Evolutionary conservation across 2,329 filamentous ascomycete species (phyloP).

Genomic region (Meredithiella fracta): DNA sequence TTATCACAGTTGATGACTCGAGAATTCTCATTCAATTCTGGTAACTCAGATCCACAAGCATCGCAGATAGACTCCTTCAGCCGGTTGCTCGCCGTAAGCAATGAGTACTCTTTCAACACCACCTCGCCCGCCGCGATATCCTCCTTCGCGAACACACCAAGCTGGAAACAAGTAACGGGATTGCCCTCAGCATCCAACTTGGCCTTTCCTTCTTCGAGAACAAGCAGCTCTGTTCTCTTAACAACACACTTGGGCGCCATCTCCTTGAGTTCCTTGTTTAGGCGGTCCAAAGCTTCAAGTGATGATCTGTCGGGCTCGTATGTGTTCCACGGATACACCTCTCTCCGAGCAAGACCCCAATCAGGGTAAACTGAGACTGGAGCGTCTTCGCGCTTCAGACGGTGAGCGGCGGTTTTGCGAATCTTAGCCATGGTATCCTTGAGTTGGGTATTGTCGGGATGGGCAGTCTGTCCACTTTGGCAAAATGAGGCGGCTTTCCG

Average conservation of each 20-base stretch:
- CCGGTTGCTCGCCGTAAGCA: slow-evolving; percentile 77
- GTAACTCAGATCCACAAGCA: slow-evolving; percentile 60
- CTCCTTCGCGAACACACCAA: slow-evolving; percentile 77
- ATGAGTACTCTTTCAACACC: slow-evolving; percentile 66
- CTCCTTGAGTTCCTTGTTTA: slow-evolving; percentile 52
- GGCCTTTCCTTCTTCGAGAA: slow-evolving; percentile 42
- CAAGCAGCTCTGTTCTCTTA: slow-evolving; percentile 56
- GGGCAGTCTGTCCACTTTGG: slow-evolving; percentile 39
- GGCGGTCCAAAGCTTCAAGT: slow-evolving; percentile 46
- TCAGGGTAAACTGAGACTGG: slow-evolving; percentile 46
- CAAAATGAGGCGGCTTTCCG: slow-evolving; percentile 52
- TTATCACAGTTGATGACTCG: slow-evolving; percentile 36
- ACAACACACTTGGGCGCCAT: slow-evolving; percentile 74
- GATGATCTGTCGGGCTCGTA: slow-evolving; percentile 56
- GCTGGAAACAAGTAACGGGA: slow-evolving; percentile 50
- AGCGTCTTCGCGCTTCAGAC: slow-evolving; percentile 30
- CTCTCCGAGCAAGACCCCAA: slow-evolving; percentile 49
- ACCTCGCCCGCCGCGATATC: slow-evolving; percentile 62
- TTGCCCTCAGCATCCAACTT: slow-evolving; percentile 30
- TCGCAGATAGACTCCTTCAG: slow-evolving; percentile 79
- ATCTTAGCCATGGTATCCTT: slow-evolving; percentile 37
- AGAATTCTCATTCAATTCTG: slow-evolving; percentile 15
- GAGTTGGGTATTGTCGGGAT: slow-evolving; percentile 40
- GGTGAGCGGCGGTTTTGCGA: slow-evolving; percentile 32
- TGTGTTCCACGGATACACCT: slow-evolving; percentile 54